Evolutionary conservation across 805 yeast species (phyloP), one percentile per base, ranked within the genome.

Genomic region (Wickerhamiella azyma): DNA sequence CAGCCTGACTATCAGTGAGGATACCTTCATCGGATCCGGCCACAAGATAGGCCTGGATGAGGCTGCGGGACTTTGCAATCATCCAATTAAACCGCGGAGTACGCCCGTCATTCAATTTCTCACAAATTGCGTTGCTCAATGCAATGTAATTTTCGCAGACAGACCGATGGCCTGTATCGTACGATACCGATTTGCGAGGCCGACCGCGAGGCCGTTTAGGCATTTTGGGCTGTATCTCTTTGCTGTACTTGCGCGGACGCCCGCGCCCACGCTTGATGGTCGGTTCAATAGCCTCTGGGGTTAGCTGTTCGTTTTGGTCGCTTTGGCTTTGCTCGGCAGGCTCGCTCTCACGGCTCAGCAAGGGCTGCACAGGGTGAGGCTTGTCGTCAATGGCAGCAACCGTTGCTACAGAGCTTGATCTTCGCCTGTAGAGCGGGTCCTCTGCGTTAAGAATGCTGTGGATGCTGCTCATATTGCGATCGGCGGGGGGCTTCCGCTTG

Each of bases 191-290:
- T 16, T 42, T 42, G 32, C 45, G 45, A 14, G 45, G 45, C 36
- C 45, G 35, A 6, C 45, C 45, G 9, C 45, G 45, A 9, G 40
- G 40, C 14, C 45, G 35, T n/a, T 42, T 42, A 2, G 45, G 45
- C 11, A 11, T 6, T 5, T 26, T 36, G 2, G 35, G 35, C 18
- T 26, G 44, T 17, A 24, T 33, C 14, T 29, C 26, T 32, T 38
- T 39, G 36, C 30, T 37, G 35, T 39, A 18, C 28, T 39, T 32
- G 26, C 38, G 45, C 5, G 43, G 49, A 30, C 41, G 44, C 36
- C 43, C 47, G 5, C 41, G 44, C 13, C 41, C 46, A 19, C 39
- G 47, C 24, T 35, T 41, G 21, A 17, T 26, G 8, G 9, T 33
- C 33, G 18, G 39, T 28, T 28, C 30, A 9, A n/a, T n/a, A n/a